Evolutionary conservation across 306 rosid genomes (phyloP), one percentile per base, ranked within the genome.

Genomic region (Glycyrrhiza uralensis): DNA sequence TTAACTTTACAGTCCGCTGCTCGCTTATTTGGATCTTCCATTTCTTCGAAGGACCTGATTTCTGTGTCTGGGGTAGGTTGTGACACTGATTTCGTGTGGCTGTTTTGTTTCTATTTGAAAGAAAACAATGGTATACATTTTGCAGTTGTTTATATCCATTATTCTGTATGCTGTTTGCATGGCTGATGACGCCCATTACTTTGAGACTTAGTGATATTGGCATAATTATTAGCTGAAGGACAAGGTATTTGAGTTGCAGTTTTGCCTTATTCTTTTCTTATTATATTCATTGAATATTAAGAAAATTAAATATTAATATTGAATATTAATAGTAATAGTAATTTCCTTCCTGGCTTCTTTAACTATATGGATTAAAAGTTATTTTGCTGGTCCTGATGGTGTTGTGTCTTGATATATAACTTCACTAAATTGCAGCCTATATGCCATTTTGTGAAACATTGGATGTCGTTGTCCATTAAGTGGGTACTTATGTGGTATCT

Each of bases 11-110:
- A 91, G 98, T 93, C 98, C 17, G 92, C 98, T 15, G 96, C 98
- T 15, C 94, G 96, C 77, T 86, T 93, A 65, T 91, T 87, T 83
- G 98, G 98, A 70, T 93, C 96, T 74, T 80, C 93, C 28, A 86
- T 89, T 72, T 85, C 95, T 82, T 85, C 89, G 7, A 81, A 86
- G 84, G 89, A 92, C 76, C 83, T 90, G 80, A 83, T 88, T 66
- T 83, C 87, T 61, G 98, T 92, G 62, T 92, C 98, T 39, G 96
- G 96, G 94, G 98, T 92, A 79, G 78, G 94, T 83, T 52, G 20
- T 70, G 26, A 26, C 44, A 26, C 50, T 60, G 38, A 54, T 67
- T 46, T 72, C 45, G 1, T 5, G 22, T 51, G 54, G 54, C 18
- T 28, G 54, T 76, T 70, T 14, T 69, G 23, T 45, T 75, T 35